Base-by-base conservation (phyloP, 441 rosid genomes). In the Pelargonium australe region DNA sequence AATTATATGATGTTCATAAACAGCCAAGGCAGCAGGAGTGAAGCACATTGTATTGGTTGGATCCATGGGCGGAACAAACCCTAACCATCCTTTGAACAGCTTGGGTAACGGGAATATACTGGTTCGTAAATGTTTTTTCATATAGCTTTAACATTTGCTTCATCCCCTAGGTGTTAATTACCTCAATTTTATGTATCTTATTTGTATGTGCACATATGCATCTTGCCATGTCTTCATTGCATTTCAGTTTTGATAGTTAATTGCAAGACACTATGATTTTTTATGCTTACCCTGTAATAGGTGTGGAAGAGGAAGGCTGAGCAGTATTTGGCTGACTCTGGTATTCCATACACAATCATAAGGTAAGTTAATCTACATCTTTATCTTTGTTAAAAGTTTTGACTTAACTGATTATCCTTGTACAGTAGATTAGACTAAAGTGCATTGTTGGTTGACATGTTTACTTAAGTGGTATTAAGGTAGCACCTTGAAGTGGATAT, bases 271-370 rank as follows among this genome's bases (percentile, higher is more conserved):
- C 43, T 61, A 4, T 13, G 58, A 44, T 53, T 41, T 41, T 8
- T 71, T 41, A 23, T 19, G 40, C 61, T 45, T 19, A 0, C 47
- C 1, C 19, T 61, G 16, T 66, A 79, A 25, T 77, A 94, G 99
- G 80, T 91, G 17, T 94, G 99, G 99, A 94, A 94, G 88, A 87
- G 99, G 85, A 94, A 91, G 84, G 93, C 99, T 75, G 99, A 94
- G 76, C 97, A 87, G 77, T 94, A 91, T 80, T 84, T 94, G 86
- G 90, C 96, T 67, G 96, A 94, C 74, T 89, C 90, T 68, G 99
- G 97, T 28, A 44, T 89, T 73, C 96, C 99, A 28, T 91, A 91
- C 89, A 94, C 99, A 31, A 94, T 91, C 44, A 86, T 94, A 83
- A 87, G 97, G 99, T 89, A 53, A 23, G 8, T 6, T 57, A 19